These are phyloP conservation scores for Trypanosomatidae sp. DNA, from an alignment of 208 protist species.

Conservation along the genomic window DNA sequence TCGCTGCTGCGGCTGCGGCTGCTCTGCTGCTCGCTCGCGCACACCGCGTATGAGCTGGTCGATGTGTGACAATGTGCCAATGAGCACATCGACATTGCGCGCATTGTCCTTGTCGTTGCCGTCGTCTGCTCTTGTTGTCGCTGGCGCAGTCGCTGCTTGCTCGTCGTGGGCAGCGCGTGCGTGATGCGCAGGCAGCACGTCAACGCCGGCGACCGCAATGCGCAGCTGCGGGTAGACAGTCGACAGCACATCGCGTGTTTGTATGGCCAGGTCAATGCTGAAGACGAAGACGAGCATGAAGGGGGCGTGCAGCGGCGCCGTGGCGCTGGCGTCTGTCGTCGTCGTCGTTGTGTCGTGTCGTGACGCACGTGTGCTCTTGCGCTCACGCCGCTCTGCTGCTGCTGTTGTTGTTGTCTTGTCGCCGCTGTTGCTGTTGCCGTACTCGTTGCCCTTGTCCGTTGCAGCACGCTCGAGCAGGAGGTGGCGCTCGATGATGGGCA, in stretches of 20 bases:
- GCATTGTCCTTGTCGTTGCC: not conserved
- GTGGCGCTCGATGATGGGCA: constrained; percentile 90
- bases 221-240: constrained; percentile 55
- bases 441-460: not conserved
- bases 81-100: constrained; percentile 33
- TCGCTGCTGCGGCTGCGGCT: constrained; percentile 11
- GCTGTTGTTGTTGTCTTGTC: no score
- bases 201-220: constrained; percentile 59
- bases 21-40: constrained; percentile 16
- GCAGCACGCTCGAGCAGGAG: constrained; percentile 23
- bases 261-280: constrained; percentile 75
- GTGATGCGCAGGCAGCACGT: constrained; percentile 22
- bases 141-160: not conserved
- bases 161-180: not conserved
- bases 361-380: no score
- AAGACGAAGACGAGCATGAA: constrained; percentile 85
- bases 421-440: no score
- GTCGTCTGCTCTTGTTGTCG: not conserved
- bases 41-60: constrained; percentile 67
- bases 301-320: constrained; percentile 12
- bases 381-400: not conserved
- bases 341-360: not conserved
- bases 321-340: not conserved
- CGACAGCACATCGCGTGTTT: constrained; percentile 60
- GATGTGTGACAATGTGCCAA: constrained; percentile 57